These are phyloP conservation scores for Euphorbia schlechtendalii DNA, from an alignment of 441 rosid genomes.

Conservation along the genomic window DNA sequence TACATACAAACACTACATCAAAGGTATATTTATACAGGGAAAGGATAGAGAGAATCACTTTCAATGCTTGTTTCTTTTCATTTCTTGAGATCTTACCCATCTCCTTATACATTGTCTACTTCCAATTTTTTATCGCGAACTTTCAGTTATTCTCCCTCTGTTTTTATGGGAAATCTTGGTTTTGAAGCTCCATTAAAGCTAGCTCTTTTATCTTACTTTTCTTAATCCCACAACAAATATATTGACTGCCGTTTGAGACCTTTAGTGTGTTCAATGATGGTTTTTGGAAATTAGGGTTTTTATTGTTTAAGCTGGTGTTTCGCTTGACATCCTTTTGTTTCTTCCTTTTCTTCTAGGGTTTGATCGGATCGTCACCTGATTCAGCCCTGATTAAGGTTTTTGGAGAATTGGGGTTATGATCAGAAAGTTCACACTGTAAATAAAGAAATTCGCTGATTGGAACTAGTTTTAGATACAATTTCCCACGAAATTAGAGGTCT, in stretches of 20 bases:
- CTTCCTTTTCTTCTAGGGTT: constrained; percentile 37
- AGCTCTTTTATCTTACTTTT: constrained; percentile 10
- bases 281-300: constrained; percentile 21
- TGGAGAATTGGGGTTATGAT: constrained; percentile 37
- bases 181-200: constrained; percentile 13
- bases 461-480: constrained; percentile 10
- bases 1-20: constrained; percentile 1
- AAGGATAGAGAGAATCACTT: constrained; percentile 4
- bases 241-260: neutral
- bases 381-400: constrained; percentile 42
- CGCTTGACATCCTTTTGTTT: constrained; percentile 23
- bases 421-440: constrained; percentile 21
- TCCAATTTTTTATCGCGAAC: constrained; percentile 11
- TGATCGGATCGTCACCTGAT: constrained; percentile 41
- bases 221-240: neutral
- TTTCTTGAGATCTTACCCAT: constrained; percentile 29
- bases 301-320: constrained; percentile 18
- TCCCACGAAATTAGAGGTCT: constrained; percentile 15
- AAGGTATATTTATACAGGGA: constrained; percentile 12
- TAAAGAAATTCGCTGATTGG: constrained; percentile 19
- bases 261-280: constrained; percentile 15
- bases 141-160: neutral
- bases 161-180: neutral
- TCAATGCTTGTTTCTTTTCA: constrained; percentile 1
- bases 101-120: constrained; percentile 24